phyloP scores from a whole-genome alignment of 2,329 filamentous ascomycete genomes.

The Tothia fuscella region DNA sequence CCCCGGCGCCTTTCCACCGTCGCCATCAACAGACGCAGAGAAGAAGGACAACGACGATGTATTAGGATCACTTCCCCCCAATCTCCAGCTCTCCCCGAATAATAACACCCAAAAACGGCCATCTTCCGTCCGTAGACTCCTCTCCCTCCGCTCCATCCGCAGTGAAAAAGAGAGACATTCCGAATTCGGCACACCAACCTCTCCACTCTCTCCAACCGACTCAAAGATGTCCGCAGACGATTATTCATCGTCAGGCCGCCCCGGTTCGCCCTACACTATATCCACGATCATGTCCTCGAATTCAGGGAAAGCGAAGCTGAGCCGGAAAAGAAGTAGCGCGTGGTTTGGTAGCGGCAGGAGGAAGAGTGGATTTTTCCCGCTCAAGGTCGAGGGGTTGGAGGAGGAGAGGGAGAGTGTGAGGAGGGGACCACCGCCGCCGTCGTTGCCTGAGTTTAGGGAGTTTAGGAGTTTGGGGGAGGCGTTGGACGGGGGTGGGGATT shows the following conservation, averaged over 20 bases:
- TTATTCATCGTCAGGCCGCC: slow-evolving; percentile 1
- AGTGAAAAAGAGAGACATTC: slow-evolving; percentile 2
- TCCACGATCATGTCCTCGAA: slow-evolving; percentile 15
- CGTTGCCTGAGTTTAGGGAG: slow-evolving; percentile 25
- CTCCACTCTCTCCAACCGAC: neutral
- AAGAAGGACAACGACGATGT: slow-evolving; percentile 5
- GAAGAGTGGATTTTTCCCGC: slow-evolving; percentile 24
- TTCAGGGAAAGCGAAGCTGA: slow-evolving; percentile 11
- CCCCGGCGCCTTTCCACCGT: slow-evolving; percentile 3
- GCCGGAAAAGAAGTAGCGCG: slow-evolving; percentile 23
- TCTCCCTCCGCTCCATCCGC: slow-evolving; percentile 21
- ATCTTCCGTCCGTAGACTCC: slow-evolving; percentile 28
- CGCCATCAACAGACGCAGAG: neutral
- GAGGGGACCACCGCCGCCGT: slow-evolving; percentile 28
- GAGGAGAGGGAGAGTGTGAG: slow-evolving; percentile 15
- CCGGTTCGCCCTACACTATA: slow-evolving; percentile 12
- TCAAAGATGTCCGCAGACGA: neutral
- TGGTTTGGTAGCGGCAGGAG: slow-evolving; percentile 26
- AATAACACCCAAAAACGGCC: slow-evolving; percentile 19
- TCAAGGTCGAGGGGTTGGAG: slow-evolving; percentile 19
- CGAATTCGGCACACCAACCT: neutral
- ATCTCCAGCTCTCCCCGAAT: slow-evolving; percentile 20
- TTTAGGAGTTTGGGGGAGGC: slow-evolving; percentile 22
- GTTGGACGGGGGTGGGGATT: slow-evolving; percentile 18
- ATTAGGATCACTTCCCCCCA: slow-evolving; percentile 13